Percentiles rank a stretch among this genome's conserved stretches.
phyloP scores from a whole-genome alignment of 78 protist genomes.

The Dictyostelium firmibasis region DNA sequence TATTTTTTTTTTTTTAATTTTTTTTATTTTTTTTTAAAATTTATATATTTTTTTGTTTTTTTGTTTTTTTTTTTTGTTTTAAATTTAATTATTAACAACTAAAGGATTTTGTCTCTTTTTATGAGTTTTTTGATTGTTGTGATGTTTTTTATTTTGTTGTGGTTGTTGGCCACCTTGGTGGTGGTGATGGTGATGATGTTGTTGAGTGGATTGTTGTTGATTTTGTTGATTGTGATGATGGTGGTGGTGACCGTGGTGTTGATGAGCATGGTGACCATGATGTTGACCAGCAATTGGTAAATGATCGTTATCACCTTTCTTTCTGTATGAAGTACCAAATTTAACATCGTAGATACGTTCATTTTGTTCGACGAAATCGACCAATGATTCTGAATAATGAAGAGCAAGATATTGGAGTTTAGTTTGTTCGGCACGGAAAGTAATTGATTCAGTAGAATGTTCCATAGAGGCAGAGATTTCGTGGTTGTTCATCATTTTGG shows the following conservation, averaged over 20 bases:
- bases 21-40: neutral
- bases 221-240: neutral
- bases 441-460: conserved; percentile 85
- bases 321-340: conserved; percentile 55
- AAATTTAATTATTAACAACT: neutral
- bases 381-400: conserved; percentile 85
- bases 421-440: conserved; percentile 86
- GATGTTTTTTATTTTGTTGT: neutral
- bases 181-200: neutral
- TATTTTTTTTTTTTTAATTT: neutral
- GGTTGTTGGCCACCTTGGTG: neutral
- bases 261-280: neutral
- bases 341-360: conserved; percentile 74
- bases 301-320: conserved; percentile 42
- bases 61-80: neutral
- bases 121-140: neutral
- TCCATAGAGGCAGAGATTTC: conserved; percentile 89
- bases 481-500: conserved; percentile 89
- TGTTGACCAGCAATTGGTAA: neutral
- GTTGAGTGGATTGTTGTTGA: neutral
- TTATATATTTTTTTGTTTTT: neutral
- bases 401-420: conserved; percentile 87
- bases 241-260: neutral
- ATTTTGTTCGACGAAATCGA: conserved; percentile 78
- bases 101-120: neutral